phyloP scores from a whole-genome alignment of 345 rosid species.

The Eucalyptus marginata region DNA sequence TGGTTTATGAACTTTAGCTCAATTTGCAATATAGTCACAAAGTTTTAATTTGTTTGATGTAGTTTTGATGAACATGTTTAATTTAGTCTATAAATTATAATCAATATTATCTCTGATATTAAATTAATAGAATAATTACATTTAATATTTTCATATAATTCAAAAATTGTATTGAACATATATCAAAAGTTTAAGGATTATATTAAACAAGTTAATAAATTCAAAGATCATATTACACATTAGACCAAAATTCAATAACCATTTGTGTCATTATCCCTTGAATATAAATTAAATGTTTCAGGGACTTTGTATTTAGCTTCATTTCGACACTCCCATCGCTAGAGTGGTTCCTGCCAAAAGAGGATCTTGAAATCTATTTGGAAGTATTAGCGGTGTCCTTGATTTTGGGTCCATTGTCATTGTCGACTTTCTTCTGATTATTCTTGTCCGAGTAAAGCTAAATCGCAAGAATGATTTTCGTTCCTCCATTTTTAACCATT shows the following conservation, averaged over 20 bases:
- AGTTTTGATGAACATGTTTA: accelerated
- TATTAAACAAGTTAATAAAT: no score
- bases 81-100: no score
- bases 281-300: no score
- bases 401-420: not conserved
- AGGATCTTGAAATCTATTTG: not conserved
- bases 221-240: accelerated
- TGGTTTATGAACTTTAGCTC: accelerated
- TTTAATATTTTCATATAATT: no score
- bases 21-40: accelerated
- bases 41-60: no score
- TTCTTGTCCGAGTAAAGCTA: not conserved
- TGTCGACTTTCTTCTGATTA: not conserved
- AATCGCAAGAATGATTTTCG: not conserved
- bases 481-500: not conserved
- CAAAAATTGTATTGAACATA: accelerated
- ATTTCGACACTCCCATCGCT: not conserved
- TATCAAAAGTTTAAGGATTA: accelerated
- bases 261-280: accelerated
- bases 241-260: accelerated
- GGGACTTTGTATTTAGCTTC: not conserved
- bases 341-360: not conserved
- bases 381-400: not conserved
- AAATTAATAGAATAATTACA: no score
- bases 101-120: no score